Evolutionary conservation across 371 early-diverging fungal genomes (phyloP).

Genomic region (Mortierella sp.): DNA sequence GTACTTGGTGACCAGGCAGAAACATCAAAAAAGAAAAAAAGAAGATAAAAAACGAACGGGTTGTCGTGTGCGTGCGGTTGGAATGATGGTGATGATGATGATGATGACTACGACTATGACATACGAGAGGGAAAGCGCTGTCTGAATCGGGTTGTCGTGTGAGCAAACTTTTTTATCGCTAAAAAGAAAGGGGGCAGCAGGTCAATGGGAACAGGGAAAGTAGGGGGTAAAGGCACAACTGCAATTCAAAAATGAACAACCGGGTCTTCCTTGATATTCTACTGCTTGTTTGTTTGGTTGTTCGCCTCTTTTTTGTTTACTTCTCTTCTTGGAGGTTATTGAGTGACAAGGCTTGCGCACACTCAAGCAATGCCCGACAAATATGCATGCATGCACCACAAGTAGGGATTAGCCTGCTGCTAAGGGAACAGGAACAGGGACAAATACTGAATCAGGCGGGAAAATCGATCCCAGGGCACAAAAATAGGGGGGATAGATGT

Average conservation of each 20-base stretch:
- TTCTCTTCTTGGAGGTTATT: too few relatives aligned
- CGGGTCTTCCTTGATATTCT: too few relatives aligned
- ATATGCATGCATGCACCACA: too few relatives aligned
- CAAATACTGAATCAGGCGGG: not conserved
- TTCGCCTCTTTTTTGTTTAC: too few relatives aligned
- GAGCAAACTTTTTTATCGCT: not conserved
- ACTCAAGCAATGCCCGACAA: too few relatives aligned
- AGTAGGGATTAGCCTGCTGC: too few relatives aligned
- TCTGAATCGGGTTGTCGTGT: not conserved
- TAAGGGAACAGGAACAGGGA: not conserved
- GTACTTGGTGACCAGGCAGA: too few relatives aligned
- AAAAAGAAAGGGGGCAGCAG: not conserved
- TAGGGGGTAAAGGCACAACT: not conserved
- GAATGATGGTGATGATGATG: not conserved
- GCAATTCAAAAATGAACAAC: too few relatives aligned
- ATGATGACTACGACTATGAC: not conserved
- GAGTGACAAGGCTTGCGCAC: too few relatives aligned
- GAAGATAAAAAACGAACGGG: not conserved
- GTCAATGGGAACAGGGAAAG: not conserved
- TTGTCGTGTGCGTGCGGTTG: constrained; percentile 1
- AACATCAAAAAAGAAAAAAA: not conserved
- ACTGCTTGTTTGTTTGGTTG: too few relatives aligned
- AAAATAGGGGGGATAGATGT: not conserved
- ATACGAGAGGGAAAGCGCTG: not conserved
- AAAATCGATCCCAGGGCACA: not conserved